These are phyloP conservation scores for Larix kaempferi DNA, from an alignment of 75 land plant species.

Conservation along the genomic window DNA sequence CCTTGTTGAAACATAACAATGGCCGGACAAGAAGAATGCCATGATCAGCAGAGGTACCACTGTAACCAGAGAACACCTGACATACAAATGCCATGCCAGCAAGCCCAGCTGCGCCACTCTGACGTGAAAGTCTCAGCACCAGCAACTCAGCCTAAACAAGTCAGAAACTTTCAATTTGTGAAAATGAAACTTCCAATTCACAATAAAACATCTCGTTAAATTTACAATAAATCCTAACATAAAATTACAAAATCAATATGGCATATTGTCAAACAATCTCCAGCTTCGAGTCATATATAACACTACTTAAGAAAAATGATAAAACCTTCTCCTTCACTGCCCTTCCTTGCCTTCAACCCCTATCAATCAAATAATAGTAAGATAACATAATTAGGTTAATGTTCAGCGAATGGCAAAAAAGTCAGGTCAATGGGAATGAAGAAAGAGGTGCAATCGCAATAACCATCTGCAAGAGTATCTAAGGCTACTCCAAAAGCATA, in stretches of 20 bases:
- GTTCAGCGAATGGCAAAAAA: too few species aligned
- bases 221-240: not conserved
- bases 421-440: too few species aligned
- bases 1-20: constrained; percentile 67
- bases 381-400: too few species aligned
- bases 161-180: not conserved
- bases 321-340: too few species aligned
- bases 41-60: constrained; percentile 14
- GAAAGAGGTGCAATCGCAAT: too few species aligned
- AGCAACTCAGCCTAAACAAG: constrained; percentile 82
- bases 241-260: not conserved
- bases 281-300: not conserved
- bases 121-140: constrained; percentile 72
- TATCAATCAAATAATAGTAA: too few species aligned
- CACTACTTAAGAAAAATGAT: too few species aligned
- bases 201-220: not conserved
- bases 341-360: too few species aligned
- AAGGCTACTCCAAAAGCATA: too few species aligned
- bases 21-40: constrained; percentile 72
- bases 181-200: not conserved
- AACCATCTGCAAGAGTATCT: too few species aligned
- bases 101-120: constrained; percentile 85
- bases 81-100: constrained; percentile 90
- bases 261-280: not conserved
- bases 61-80: constrained; percentile 37